phyloP scores from a whole-genome alignment of 495 filamentous ascomycete genomes.

The Talaromyces proteolyticus region DNA sequence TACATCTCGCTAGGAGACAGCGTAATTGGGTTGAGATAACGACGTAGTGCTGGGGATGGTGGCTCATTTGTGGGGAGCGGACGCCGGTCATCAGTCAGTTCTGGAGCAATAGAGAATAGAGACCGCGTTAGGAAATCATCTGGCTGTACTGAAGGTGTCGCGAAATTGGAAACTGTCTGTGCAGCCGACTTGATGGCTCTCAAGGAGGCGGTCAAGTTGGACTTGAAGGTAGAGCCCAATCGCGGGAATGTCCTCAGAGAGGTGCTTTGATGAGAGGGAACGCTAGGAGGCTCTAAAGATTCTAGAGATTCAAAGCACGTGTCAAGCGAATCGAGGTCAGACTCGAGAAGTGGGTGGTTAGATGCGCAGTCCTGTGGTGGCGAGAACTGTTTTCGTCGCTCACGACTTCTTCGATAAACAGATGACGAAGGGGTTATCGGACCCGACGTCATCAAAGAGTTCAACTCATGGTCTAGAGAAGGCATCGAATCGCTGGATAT shows the following conservation, averaged over 20 bases:
- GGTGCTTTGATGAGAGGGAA: not conserved
- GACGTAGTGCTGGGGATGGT: conserved; percentile 79
- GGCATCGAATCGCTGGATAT: conserved; percentile 57
- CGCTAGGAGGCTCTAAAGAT: too few relatives aligned
- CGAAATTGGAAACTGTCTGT: conserved; percentile 71
- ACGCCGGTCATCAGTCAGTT: conserved; percentile 82
- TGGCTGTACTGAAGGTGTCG: conserved; percentile 66
- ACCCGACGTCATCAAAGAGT: conserved; percentile 33
- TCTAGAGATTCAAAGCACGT: not conserved
- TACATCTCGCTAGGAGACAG: conserved; percentile 63
- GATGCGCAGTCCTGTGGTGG: conserved; percentile 46
- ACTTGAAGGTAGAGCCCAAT: conserved; percentile 66
- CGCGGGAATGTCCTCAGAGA: conserved; percentile 25
- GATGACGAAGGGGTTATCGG: conserved; percentile 24
- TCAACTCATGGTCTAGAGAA: conserved; percentile 51
- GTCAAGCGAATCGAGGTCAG: conserved; percentile 13
- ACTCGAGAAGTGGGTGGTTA: conserved; percentile 51
- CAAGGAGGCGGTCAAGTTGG: conserved; percentile 89
- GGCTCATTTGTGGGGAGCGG: conserved; percentile 69
- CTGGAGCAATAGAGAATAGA: conserved; percentile 68
- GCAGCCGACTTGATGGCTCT: conserved; percentile 82
- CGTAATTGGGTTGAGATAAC: conserved; percentile 84
- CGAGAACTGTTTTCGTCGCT: conserved; percentile 37
- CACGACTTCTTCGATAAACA: conserved; percentile 31
- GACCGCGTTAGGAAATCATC: conserved; percentile 90